These are phyloP conservation scores for Teratosphaeriaceae sp. DNA, from an alignment of 2,329 filamentous ascomycete genomes.

Conservation along the genomic window DNA sequence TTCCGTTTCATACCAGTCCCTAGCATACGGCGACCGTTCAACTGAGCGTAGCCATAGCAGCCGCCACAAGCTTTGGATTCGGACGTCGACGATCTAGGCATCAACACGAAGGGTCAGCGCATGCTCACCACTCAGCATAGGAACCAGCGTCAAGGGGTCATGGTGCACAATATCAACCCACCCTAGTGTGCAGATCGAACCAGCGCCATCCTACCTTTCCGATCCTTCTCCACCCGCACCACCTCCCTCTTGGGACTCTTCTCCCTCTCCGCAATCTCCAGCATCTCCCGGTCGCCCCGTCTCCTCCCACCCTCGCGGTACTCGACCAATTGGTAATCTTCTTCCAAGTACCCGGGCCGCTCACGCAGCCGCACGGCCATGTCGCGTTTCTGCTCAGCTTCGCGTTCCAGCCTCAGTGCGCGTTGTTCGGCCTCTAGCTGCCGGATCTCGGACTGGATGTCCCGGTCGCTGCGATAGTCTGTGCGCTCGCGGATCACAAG, in stretches of 20 bases:
- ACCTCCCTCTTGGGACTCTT: conserved; percentile 44
- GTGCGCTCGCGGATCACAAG: conserved; percentile 44
- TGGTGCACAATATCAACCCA: neutral
- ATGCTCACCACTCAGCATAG: no score
- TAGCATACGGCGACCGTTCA: no score
- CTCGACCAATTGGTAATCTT: conserved; percentile 38
- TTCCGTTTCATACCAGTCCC: no score
- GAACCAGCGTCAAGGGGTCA: neutral
- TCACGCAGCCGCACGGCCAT: conserved; percentile 38
- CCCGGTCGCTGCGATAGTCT: conserved; percentile 45
- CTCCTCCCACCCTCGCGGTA: conserved; percentile 46
- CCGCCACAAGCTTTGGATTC: conserved; percentile 6
- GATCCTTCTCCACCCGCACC: conserved; percentile 75
- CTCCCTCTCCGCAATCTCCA: conserved; percentile 46
- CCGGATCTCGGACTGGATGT: conserved; percentile 66
- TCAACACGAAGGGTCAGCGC: neutral
- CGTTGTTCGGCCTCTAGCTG: conserved; percentile 61
- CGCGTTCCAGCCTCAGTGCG: conserved; percentile 51
- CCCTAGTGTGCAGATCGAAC: conserved; percentile 63
- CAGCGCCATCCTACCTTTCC: conserved; percentile 92
- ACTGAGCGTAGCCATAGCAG: conserved; percentile 5
- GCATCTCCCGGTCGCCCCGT: conserved; percentile 45
- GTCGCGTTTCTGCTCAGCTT: conserved; percentile 38
- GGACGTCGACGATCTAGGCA: neutral
- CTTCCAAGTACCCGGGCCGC: conserved; percentile 32